A percentile compares a stretch with the other conserved stretches of the same genome.
phyloP scores from a whole-genome alignment of 2,329 filamentous ascomycete genomes.

The Mariannaea elegans region DNA sequence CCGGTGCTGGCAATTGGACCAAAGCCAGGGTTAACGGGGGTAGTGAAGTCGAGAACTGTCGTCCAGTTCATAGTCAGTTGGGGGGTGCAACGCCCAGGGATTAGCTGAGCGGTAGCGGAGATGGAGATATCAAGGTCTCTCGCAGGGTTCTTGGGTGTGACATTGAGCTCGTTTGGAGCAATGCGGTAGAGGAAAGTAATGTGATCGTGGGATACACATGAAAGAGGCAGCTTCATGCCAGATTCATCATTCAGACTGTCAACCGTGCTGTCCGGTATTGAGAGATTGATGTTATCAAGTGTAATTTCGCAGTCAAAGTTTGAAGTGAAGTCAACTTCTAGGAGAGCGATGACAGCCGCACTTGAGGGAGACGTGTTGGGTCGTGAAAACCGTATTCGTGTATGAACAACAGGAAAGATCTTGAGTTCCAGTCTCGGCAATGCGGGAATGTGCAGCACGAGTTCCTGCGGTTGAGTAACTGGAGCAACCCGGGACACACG shows the following conservation, averaged over 20 bases:
- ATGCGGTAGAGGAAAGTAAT: constrained; percentile 78
- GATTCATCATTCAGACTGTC: constrained; percentile 64
- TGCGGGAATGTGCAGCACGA: constrained; percentile 70
- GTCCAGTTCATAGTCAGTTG: constrained; percentile 73
- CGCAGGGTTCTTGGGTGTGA: constrained; percentile 55
- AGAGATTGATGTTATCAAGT: constrained; percentile 67
- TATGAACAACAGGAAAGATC: constrained; percentile 75
- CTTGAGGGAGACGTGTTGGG: constrained; percentile 67
- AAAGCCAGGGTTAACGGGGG: constrained; percentile 70
- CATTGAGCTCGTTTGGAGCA: constrained; percentile 58
- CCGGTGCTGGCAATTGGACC: constrained; percentile 62
- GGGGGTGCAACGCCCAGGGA: constrained; percentile 67
- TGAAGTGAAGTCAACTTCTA: constrained; percentile 79
- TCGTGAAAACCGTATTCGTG: constrained; percentile 76
- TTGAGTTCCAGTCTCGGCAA: constrained; percentile 69
- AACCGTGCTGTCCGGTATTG: constrained; percentile 65
- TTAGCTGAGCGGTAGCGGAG: constrained; percentile 64
- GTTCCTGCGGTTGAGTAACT: constrained; percentile 68
- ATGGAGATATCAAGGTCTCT: constrained; percentile 69
- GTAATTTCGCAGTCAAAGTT: constrained; percentile 73
- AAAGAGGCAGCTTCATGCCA: constrained; percentile 62
- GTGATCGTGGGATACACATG: constrained; percentile 77
- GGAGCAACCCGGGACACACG: constrained; percentile 80
- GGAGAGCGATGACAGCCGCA: constrained; percentile 71
- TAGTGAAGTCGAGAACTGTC: constrained; percentile 74